Percentiles rank a stretch among this genome's conserved stretches.
Conservation (phyloP, 1,139 yeast genomes). For the Zhuliangozyma blackwelliae region DNA sequence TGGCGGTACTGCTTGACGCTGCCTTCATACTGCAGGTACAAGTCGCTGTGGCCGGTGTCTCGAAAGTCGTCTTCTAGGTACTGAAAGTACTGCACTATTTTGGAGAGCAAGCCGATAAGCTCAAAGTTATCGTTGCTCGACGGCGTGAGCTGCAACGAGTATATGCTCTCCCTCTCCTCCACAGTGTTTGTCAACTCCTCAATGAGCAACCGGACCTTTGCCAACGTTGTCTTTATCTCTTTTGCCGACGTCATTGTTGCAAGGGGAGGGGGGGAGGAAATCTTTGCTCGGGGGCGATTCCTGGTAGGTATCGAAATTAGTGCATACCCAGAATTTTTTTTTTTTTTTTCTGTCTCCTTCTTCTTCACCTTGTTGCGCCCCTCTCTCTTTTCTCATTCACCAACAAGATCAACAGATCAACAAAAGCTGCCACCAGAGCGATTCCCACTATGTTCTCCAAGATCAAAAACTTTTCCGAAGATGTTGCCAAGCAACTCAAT, state of each 20-base stretch:
- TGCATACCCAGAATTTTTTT: background rate
- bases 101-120: slow-evolving; percentile 37
- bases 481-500: slow-evolving; percentile 43
- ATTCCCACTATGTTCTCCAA: slow-evolving; percentile 23
- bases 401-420: too few relatives aligned
- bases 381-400: too few relatives aligned
- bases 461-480: slow-evolving; percentile 57
- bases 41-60: slow-evolving; percentile 6
- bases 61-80: slow-evolving; percentile 33
- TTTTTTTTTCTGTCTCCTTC: background rate
- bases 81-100: slow-evolving; percentile 26
- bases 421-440: background rate
- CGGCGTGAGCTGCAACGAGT: slow-evolving; percentile 43
- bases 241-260: slow-evolving; percentile 5
- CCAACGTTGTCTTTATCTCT: slow-evolving; percentile 13
- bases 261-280: background rate
- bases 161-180: slow-evolving; percentile 50
- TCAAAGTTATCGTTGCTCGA: slow-evolving; percentile 53
- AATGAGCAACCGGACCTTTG: slow-evolving; percentile 13
- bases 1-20: slow-evolving; percentile 19
- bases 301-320: too few relatives aligned
- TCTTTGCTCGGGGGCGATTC: too few relatives aligned
- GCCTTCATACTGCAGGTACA: slow-evolving; percentile 13
- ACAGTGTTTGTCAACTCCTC: slow-evolving; percentile 40
- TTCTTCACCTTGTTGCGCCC: background rate